Evolutionary conservation across 192 early-diverging fungal species (phyloP).

Genomic region (Entomortierella parvispora): DNA sequence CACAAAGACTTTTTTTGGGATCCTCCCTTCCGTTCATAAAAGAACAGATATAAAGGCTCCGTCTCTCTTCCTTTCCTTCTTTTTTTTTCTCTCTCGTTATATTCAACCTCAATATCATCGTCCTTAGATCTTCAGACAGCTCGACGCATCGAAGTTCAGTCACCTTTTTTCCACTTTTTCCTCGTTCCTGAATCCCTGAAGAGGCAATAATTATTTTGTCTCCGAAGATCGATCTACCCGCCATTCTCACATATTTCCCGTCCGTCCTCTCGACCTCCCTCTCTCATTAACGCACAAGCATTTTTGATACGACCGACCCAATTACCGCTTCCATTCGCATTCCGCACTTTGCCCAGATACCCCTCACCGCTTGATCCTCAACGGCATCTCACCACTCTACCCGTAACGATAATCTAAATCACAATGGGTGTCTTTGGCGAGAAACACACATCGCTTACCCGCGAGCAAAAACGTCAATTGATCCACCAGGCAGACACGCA

Average conservation of each 20-base stretch:
- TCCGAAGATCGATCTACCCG: constrained; percentile 8
- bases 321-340: too few species aligned
- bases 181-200: not conserved
- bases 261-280: not conserved
- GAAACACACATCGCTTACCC: constrained; percentile 47
- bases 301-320: too few species aligned
- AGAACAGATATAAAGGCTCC: not conserved
- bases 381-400: not conserved
- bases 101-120: not conserved
- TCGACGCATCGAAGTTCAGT: not conserved
- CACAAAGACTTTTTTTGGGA: too few species aligned
- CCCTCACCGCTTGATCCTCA: not conserved
- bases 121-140: not conserved
- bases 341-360: too few species aligned
- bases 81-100: not conserved
- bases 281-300: too few species aligned
- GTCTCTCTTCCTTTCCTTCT: constrained; percentile 4
- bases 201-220: constrained; percentile 37
- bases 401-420: not conserved
- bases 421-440: constrained; percentile 52
- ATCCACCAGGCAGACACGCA: constrained; percentile 50
- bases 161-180: not conserved
- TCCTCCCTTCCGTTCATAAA: too few species aligned
- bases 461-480: constrained; percentile 49
- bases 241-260: not conserved